These are phyloP conservation scores for Fusarium pseudocircinatum DNA, from an alignment of 2,329 filamentous ascomycete genomes.

Conservation along the genomic window DNA sequence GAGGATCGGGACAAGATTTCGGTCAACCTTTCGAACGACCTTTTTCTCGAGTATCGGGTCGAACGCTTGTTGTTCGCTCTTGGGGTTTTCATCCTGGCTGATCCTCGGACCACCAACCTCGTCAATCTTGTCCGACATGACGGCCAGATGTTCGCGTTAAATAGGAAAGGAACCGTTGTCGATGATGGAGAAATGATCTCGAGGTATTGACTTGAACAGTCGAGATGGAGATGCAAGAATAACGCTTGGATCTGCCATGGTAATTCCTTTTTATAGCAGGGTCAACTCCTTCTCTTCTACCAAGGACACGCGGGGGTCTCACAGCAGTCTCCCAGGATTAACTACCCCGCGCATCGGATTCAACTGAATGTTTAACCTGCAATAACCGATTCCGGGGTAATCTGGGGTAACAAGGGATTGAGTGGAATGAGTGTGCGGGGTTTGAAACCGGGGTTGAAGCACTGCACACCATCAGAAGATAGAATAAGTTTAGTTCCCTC, in stretches of 20 bases:
- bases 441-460: not conserved
- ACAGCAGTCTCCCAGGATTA: not conserved
- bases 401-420: not conserved
- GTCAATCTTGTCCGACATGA: not conserved
- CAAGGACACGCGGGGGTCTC: not conserved
- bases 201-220: not conserved
- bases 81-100: not conserved
- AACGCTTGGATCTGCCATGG: not conserved
- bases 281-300: not conserved
- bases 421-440: not conserved
- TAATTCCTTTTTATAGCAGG: not conserved
- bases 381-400: not conserved
- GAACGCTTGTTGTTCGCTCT: not conserved
- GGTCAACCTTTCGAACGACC: not conserved
- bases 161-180: not conserved
- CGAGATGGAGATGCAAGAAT: not conserved
- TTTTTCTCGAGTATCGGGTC: not conserved
- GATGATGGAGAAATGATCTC: not conserved
- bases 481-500: not conserved
- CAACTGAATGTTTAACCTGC: not conserved
- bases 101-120: not conserved
- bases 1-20: not conserved
- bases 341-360: not conserved
- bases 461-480: not conserved
- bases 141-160: no score